Evolutionary conservation across 148 eudicot genomes (phyloP), one percentile per base, ranked within the genome.

Genomic region (Rhododendron ovatum): DNA sequence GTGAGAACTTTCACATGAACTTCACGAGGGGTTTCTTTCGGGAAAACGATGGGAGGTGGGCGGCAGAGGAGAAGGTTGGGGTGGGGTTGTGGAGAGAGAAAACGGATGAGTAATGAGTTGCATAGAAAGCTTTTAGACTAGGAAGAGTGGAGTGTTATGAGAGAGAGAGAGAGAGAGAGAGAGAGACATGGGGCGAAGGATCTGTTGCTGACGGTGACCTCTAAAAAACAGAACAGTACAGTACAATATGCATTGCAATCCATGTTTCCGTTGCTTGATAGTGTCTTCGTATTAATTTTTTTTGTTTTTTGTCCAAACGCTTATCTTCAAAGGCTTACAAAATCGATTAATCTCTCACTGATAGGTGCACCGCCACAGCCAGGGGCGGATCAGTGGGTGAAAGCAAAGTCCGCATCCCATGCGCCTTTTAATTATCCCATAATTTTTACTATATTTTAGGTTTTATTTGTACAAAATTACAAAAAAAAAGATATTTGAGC

Each of bases 1-100:
- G 67, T 75, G 74, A 51, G 53, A 41, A 65, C 80, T 82, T 82
- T 86, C 53, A 83, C 86, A 86, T 81, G 84, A 71, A 73, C 80
- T 86, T 81, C 85, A 82, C 82, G 88, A 69, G 85, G 26, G 41
- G 59, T 37, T 30, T 65, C 51, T 65, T 26, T 83, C 20, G 7
- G 11, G 84, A 65, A 83, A 83, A 41, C 71, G 87, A 69, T 15
- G 53, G 82, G 81, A 81, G 82, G 78, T 35, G 74, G 57, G 41
- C 43, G 20, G 30, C 20, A 51, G 86, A 75, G 81, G 53, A 84
- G 71, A 51, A 24, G 35, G 35, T 67, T 67, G 13, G 18, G 30
- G 37, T 14, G 39, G 8, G 15, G 76, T 30, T 3, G 33, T 22
- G n/a, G 81, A 76, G 86, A 76, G 82, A 84, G 41, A 84, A n/a